Percentiles rank a stretch among this genome's conserved stretches.
These are phyloP conservation scores for Beauveria sp. DNA, from an alignment of 2,329 filamentous ascomycete species.

Conservation along the genomic window DNA sequence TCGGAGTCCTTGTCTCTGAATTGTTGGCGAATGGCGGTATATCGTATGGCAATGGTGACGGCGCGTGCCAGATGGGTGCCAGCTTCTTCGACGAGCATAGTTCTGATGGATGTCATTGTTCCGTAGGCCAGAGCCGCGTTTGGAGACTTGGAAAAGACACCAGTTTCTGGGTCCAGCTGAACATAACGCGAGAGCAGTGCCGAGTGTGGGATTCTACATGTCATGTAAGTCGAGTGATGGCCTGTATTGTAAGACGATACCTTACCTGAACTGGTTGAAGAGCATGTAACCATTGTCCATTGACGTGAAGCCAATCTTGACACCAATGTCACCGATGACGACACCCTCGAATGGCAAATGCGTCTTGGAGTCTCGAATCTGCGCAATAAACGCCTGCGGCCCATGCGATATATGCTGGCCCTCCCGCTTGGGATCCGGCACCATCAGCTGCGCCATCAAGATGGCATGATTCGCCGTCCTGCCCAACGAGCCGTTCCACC, in stretches of 20 bases:
- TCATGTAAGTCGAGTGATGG: constrained; percentile 1
- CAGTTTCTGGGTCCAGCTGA: constrained; percentile 57
- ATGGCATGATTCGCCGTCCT: constrained; percentile 69
- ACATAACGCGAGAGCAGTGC: constrained; percentile 70
- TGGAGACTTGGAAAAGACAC: constrained; percentile 59
- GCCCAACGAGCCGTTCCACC: constrained; percentile 77
- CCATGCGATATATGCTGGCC: constrained; percentile 40
- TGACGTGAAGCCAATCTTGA: constrained; percentile 72
- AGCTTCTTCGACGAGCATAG: constrained; percentile 65
- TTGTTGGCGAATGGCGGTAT: constrained; percentile 66
- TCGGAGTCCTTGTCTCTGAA: constrained; percentile 68
- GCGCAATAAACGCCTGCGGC: constrained; percentile 72
- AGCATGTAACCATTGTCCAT: constrained; percentile 79
- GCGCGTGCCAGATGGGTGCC: constrained; percentile 65
- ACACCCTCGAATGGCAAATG: constrained; percentile 61
- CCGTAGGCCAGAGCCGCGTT: constrained; percentile 65
- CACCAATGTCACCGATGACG: constrained; percentile 72
- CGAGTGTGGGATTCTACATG: constrained; percentile 55
- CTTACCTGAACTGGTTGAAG: constrained; percentile 57
- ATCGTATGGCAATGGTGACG: constrained; percentile 70
- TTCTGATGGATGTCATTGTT: constrained; percentile 68
- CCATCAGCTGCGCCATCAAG: constrained; percentile 69
- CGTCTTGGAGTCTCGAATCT: constrained; percentile 62
- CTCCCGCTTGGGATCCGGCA: constrained; percentile 46
- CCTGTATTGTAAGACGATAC: not conserved